phyloP scores from a whole-genome alignment of 2,329 filamentous ascomycete genomes.

The Biscogniauxia sp. region DNA sequence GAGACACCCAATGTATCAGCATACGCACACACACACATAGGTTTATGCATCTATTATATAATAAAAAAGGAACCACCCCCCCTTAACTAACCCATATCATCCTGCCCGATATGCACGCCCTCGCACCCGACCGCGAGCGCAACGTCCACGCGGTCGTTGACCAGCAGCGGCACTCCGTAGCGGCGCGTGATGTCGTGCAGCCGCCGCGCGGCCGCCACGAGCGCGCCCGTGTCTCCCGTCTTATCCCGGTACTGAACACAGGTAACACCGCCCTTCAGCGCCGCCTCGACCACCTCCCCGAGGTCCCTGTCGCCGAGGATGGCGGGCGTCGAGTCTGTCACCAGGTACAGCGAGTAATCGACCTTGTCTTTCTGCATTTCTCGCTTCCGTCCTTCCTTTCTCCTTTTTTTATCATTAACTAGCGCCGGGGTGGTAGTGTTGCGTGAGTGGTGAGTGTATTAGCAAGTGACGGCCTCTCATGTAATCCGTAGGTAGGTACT shows the following conservation, averaged over 20 bases:
- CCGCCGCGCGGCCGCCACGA: conserved; percentile 67
- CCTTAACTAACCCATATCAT: conserved; percentile 70
- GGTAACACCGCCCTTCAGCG: conserved; percentile 76
- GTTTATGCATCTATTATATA: background rate
- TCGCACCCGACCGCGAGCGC: conserved; percentile 82
- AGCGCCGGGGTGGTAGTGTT: too few species aligned
- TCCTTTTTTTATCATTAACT: too few species aligned
- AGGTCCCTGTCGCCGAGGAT: conserved; percentile 74
- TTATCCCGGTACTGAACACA: conserved; percentile 93
- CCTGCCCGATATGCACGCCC: conserved; percentile 92
- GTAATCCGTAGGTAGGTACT: background rate
- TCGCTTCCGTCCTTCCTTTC: too few species aligned
- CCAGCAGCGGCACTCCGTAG: conserved; percentile 74
- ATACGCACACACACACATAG: background rate
- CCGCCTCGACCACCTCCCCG: conserved; percentile 69
- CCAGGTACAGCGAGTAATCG: conserved; percentile 83
- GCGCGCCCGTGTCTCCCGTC: conserved; percentile 66
- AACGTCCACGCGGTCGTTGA: conserved; percentile 92
- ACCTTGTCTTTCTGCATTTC: conserved; percentile 42
- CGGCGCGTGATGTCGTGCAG: conserved; percentile 69
- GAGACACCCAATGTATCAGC: background rate
- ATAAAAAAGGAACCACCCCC: background rate
- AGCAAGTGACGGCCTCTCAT: too few species aligned
- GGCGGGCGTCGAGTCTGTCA: conserved; percentile 86
- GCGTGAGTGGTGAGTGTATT: too few species aligned